Conservation (phyloP, 352 stramenopile species). For the Globisporangium irregulare region DNA sequence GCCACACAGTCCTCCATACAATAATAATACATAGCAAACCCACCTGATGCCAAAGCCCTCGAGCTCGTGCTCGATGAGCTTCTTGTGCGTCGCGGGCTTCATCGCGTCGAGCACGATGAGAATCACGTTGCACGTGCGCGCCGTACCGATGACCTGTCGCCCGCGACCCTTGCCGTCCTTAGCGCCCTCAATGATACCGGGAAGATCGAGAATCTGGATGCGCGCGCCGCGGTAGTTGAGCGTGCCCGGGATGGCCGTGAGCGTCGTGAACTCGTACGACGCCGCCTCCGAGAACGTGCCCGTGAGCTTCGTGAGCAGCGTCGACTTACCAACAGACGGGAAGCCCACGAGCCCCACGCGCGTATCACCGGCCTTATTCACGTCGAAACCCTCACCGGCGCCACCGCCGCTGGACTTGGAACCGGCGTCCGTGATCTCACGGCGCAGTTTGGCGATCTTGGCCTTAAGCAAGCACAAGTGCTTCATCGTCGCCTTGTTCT, state of each 20-base stretch:
- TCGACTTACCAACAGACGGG: constrained; percentile 98
- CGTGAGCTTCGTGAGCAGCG: constrained; percentile 96
- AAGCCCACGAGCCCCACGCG: constrained; percentile 98
- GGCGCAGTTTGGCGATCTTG: constrained; percentile 96
- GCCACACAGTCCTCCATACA: not conserved
- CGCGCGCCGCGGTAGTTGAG: constrained; percentile 93
- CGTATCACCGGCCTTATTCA: constrained; percentile 95
- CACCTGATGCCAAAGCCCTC: constrained; percentile 97
- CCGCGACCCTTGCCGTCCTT: constrained; percentile 97
- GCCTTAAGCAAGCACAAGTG: constrained; percentile 98
- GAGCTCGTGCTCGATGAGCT: constrained; percentile 98
- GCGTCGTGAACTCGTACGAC: constrained; percentile 99
- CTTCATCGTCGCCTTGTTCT: constrained; percentile 99
- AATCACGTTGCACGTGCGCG: constrained; percentile 98
- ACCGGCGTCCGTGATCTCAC: constrained; percentile 87
- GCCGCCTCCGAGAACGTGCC: constrained; percentile 95
- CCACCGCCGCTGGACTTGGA: constrained; percentile 63
- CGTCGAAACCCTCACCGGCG: constrained; percentile 87
- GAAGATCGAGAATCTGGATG: constrained; percentile 90
- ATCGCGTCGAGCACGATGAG: constrained; percentile 97
- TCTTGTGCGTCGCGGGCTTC: constrained; percentile 98
- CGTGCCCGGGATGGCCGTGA: constrained; percentile 98
- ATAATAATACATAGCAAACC: not conserved
- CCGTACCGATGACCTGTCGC: constrained; percentile 96
- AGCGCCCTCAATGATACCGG: constrained; percentile 98